phyloP scores from a whole-genome alignment of 306 rosid genomes.

The Cicer judaicum region DNA sequence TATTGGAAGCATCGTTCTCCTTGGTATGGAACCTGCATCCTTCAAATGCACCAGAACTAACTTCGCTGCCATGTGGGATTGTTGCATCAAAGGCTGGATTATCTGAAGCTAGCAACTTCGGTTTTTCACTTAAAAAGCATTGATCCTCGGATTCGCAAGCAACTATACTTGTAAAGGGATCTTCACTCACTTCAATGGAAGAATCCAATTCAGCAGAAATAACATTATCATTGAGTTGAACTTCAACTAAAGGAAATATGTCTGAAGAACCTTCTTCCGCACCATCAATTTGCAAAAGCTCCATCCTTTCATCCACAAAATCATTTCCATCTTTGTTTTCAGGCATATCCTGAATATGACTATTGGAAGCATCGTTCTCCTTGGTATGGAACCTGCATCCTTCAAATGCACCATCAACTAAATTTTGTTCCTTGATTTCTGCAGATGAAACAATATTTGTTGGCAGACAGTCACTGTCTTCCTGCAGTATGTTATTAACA shows the following conservation, averaged over 20 bases:
- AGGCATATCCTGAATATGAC: constrained; percentile 40
- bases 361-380: constrained; percentile 38
- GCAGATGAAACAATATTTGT: constrained; percentile 44
- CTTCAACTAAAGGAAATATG: constrained; percentile 45
- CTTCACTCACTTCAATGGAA: constrained; percentile 42
- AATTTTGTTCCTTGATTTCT: constrained; percentile 41
- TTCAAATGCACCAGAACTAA: constrained; percentile 39
- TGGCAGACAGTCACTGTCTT: constrained; percentile 43
- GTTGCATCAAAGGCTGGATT: constrained; percentile 39
- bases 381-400: constrained; percentile 28
- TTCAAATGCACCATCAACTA: constrained; percentile 41
- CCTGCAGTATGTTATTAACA: constrained; percentile 37
- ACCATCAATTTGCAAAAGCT: constrained; percentile 38
- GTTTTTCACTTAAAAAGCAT: constrained; percentile 43
- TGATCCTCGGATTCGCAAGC: constrained; percentile 42
- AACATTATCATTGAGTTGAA: constrained; percentile 34
- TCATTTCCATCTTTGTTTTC: constrained; percentile 39
- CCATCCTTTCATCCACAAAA: constrained; percentile 44
- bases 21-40: constrained; percentile 28
- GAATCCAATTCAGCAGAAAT: constrained; percentile 43
- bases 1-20: constrained; percentile 38
- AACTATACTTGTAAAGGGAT: constrained; percentile 32
- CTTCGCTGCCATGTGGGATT: constrained; percentile 40
- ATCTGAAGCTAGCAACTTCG: constrained; percentile 39
- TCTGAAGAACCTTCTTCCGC: constrained; percentile 37